Base-by-base conservation (phyloP, 257 asterid genomes). In the Eucommia ulmoides region DNA sequence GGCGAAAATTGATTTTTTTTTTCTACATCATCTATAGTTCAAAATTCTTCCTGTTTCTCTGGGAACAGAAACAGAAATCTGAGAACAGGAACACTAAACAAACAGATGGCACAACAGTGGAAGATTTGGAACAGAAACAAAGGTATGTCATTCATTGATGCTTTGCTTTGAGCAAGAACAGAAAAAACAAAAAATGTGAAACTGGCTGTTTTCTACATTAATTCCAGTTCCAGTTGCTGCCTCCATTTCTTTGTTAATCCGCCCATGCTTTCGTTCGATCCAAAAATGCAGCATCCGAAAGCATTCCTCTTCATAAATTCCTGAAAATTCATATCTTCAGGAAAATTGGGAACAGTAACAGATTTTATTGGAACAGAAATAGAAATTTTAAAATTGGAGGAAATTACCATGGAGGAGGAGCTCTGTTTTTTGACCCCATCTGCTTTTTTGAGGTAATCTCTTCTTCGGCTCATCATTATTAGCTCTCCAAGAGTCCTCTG, bases 401-500 rank as follows among this genome's bases (percentile, higher is more conserved):
- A 5, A 12, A 29, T 29, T 29, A 29, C 38, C 38, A 29, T 29
- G 7, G 38, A 29, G 38, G 12, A 12, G 38, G 12, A 12, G 38
- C 18, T 62, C 61, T 74, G 78, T 56, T 71, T 73, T 25, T 52
- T 73, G 71, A 73, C 60, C 59, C 67, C 71, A 12, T 8, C 26
- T 17, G 74, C 75, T 59, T 73, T 89, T 58, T 74, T 69, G 44
- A 73, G 88, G 61, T 75, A 78, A 29, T 12, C 12, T 29, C 81
- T 68, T 73, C 94, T 67, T 46, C 91, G 67, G 74, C 98, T 89
- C 93, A 89, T 85, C 64, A 74, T 72, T 61, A 89, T 85, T 47
- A 89, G 81, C 80, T 89, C 98, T 26, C 83, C 98, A 22, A 85
- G 96, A 29, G 94, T 89, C 51, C 71, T 70, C 67, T 78, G 72